Evolutionary conservation across 2,329 filamentous ascomycete species (phyloP).

Genomic region (Clonostachys rhizophaga): DNA sequence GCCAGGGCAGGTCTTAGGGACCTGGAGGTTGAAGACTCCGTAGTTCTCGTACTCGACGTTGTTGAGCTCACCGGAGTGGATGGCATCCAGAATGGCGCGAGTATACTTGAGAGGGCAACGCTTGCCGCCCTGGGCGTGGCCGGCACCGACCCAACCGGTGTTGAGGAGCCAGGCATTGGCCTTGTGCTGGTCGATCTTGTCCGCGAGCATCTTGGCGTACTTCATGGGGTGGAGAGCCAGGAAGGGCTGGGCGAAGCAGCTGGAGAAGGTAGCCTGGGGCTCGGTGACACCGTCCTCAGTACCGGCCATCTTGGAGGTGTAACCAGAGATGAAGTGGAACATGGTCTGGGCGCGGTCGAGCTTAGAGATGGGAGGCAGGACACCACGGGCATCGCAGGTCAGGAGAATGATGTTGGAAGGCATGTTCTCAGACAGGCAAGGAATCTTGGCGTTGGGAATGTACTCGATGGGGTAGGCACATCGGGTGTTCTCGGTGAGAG

Average conservation of each 20-base stretch:
- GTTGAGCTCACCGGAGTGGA: conserved; percentile 94
- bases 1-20: conserved; percentile 86
- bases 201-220: conserved; percentile 96
- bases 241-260: conserved; percentile 99
- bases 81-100: conserved; percentile 94
- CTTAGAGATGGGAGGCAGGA: conserved; percentile 96
- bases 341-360: conserved; percentile 92
- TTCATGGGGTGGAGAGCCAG: conserved; percentile 98
- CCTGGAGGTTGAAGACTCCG: conserved; percentile 91
- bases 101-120: conserved; percentile 98
- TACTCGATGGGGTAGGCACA: conserved; percentile 99
- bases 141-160: conserved; percentile 95
- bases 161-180: conserved; percentile 98
- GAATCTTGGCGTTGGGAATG: conserved; percentile 98
- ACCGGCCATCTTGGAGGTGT: conserved; percentile 99
- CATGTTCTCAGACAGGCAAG: conserved; percentile 82
- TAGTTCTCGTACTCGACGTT: conserved; percentile 93
- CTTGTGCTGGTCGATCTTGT: conserved; percentile 94
- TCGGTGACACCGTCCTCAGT: conserved; percentile 96
- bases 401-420: conserved; percentile 97
- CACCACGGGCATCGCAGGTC: conserved; percentile 95
- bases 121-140: conserved; percentile 87
- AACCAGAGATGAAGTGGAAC: conserved; percentile 99
- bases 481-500: conserved; percentile 96
- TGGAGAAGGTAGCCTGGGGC: conserved; percentile 97